phyloP scores from a whole-genome alignment of 495 filamentous ascomycete species.

The Talaromyces wortmannii region DNA sequence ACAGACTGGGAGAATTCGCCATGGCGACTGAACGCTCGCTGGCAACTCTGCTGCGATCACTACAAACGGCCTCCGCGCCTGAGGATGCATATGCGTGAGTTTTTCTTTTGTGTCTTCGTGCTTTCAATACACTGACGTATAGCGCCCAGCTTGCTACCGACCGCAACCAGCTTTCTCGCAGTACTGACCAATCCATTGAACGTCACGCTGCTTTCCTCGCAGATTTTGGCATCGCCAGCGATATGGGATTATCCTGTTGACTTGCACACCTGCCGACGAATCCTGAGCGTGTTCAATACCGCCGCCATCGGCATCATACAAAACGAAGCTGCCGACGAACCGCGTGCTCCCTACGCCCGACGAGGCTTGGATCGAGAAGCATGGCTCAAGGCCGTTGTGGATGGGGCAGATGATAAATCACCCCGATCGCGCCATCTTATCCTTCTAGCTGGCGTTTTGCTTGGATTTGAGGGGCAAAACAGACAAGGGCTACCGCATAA shows the following conservation, averaged over 20 bases:
- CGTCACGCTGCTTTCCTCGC: conserved; percentile 81
- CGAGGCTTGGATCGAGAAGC: conserved; percentile 55
- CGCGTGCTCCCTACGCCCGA: conserved; percentile 26
- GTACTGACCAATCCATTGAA: conserved; percentile 87
- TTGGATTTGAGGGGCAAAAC: conserved; percentile 71
- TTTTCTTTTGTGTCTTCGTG: conserved; percentile 1
- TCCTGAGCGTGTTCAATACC: conserved; percentile 84
- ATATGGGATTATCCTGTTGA: conserved; percentile 75
- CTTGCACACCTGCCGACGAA: conserved; percentile 63
- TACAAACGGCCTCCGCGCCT: conserved; percentile 38
- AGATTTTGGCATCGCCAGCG: conserved; percentile 76
- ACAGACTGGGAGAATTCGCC: neutral
- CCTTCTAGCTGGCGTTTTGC: conserved; percentile 70
- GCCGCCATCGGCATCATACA: conserved; percentile 62
- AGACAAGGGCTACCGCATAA: conserved; percentile 51
- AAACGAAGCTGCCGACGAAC: conserved; percentile 39
- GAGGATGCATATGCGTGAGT: conserved; percentile 52
- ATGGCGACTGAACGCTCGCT: conserved; percentile 47
- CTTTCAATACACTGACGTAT: neutral
- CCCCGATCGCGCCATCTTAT: conserved; percentile 85
- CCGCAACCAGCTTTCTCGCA: conserved; percentile 74
- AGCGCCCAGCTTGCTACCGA: conserved; percentile 61
- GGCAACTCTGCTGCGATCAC: conserved; percentile 43
- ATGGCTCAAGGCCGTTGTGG: conserved; percentile 78
- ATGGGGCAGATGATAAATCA: conserved; percentile 77